Evolutionary conservation across 1,284 basidiomycete genomes (phyloP).

Genomic region (Tylopilus sp.): DNA sequence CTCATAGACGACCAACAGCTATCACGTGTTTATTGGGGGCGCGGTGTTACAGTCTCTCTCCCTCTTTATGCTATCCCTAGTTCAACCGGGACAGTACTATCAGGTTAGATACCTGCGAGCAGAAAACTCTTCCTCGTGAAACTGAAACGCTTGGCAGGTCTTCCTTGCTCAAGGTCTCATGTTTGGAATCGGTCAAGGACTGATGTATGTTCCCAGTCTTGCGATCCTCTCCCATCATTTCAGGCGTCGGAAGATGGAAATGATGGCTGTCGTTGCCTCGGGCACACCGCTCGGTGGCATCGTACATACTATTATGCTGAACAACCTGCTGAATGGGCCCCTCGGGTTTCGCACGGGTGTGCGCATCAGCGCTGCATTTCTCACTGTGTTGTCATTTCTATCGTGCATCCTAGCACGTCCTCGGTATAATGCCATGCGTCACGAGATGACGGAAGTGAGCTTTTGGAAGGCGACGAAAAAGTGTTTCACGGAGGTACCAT

Average conservation of each 20-base stretch:
- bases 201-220: conserved; percentile 45
- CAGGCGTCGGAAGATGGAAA: conserved; percentile 34
- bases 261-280: conserved; percentile 44
- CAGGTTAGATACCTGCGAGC: conserved; percentile 32
- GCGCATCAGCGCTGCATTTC: conserved; percentile 42
- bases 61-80: conserved; percentile 51
- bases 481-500: conserved; percentile 37
- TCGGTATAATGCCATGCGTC: conserved; percentile 24
- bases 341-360: conserved; percentile 39
- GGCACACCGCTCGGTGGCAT: conserved; percentile 47
- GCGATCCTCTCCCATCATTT: conserved; percentile 52
- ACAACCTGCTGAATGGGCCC: conserved; percentile 46
- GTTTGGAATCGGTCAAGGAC: conserved; percentile 46
- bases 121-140: not conserved
- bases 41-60: conserved; percentile 39
- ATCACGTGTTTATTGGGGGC: conserved; percentile 30
- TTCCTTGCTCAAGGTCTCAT: conserved; percentile 48
- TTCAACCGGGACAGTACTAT: conserved; percentile 46
- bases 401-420: conserved; percentile 42
- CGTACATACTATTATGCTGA: conserved; percentile 51
- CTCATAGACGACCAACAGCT: conserved; percentile 8
- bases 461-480: conserved; percentile 32
- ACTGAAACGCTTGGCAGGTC: conserved; percentile 27
- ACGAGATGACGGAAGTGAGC: conserved; percentile 3
- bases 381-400: conserved; percentile 36